A percentile compares a stretch with the other conserved stretches of the same genome.
Evolutionary conservation across 2,329 filamentous ascomycete genomes (phyloP).

Genomic region (Scedosporium boydii): DNA sequence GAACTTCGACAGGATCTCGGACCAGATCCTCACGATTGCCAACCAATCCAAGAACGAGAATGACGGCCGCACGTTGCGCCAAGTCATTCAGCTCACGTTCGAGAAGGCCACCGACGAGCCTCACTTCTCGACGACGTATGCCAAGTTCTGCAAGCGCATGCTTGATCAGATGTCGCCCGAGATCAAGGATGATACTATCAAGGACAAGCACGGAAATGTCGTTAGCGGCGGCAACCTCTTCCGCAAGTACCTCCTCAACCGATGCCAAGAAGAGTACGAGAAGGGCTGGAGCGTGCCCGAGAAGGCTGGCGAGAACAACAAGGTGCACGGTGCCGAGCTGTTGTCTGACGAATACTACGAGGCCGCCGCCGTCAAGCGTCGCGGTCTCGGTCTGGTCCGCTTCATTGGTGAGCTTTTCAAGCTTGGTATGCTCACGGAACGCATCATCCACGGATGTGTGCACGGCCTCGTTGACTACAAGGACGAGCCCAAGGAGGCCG

Average conservation of each 20-base stretch:
- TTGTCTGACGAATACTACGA: constrained; percentile 95
- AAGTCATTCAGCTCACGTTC: constrained; percentile 97
- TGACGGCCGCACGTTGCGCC: constrained; percentile 87
- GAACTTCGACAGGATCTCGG: constrained; percentile 93
- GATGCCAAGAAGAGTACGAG: constrained; percentile 98
- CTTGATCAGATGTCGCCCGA: constrained; percentile 89
- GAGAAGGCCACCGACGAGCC: constrained; percentile 98
- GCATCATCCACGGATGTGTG: constrained; percentile 99
- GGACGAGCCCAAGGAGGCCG: constrained; percentile 85
- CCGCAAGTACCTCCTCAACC: constrained; percentile 96
- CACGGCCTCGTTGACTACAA: constrained; percentile 94
- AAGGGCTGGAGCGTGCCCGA: constrained; percentile 87
- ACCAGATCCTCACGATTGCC: constrained; percentile 86
- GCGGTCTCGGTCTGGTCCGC: constrained; percentile 93
- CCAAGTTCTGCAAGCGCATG: constrained; percentile 97
- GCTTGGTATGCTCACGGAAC: constrained; percentile 94
- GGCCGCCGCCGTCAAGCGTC: constrained; percentile 88
- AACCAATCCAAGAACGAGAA: constrained; percentile 91
- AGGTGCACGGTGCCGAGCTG: constrained; percentile 62
- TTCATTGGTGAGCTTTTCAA: constrained; percentile 99
- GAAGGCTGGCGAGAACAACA: constrained; percentile 16
- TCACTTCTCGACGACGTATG: constrained; percentile 98
- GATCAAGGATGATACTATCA: constrained; percentile 90
- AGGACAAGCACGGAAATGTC: constrained; percentile 78
- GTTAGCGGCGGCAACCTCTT: constrained; percentile 91